Evolutionary conservation across 1,284 basidiomycete genomes (phyloP).

Genomic region (Ganoderma lucidum): DNA sequence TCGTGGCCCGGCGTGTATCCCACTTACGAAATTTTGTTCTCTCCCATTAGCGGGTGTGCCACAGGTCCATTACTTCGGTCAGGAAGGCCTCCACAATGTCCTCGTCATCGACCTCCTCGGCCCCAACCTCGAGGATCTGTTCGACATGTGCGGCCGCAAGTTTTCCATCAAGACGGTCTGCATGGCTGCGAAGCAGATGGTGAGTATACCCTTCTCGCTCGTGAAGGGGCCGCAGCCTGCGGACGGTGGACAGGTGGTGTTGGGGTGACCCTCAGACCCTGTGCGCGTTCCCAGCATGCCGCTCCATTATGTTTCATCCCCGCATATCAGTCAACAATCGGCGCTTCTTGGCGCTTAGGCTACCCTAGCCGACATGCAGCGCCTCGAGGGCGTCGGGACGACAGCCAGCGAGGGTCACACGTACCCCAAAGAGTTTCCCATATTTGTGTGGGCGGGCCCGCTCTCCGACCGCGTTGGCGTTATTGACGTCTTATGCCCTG

Average conservation of each 20-base stretch:
- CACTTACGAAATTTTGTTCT: slow-evolving; percentile 5
- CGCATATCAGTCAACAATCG: slow-evolving; percentile 24
- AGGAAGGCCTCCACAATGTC: slow-evolving; percentile 97
- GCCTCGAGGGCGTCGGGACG: slow-evolving; percentile 21
- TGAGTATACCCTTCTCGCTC: slow-evolving; percentile 47
- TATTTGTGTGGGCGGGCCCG: neutral
- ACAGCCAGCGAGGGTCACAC: neutral
- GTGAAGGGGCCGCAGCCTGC: neutral
- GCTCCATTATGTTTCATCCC: slow-evolving; percentile 21
- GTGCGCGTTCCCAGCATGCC: slow-evolving; percentile 19
- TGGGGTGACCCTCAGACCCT: slow-evolving; percentile 13
- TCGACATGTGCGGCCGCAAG: slow-evolving; percentile 98
- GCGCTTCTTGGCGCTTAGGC: slow-evolving; percentile 24
- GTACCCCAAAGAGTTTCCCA: neutral
- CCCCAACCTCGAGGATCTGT: slow-evolving; percentile 95
- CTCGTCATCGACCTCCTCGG: slow-evolving; percentile 97
- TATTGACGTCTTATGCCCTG: neutral
- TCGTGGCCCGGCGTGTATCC: slow-evolving; percentile 1
- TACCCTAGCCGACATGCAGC: slow-evolving; percentile 21
- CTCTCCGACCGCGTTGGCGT: neutral
- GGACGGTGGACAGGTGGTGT: slow-evolving; percentile 5
- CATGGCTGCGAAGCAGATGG: slow-evolving; percentile 99
- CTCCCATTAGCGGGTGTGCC: slow-evolving; percentile 82
- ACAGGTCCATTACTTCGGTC: slow-evolving; percentile 98
- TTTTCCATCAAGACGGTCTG: slow-evolving; percentile 98